Conservation (phyloP, 805 yeast genomes). For the Nakazawaea pomicola region DNA sequence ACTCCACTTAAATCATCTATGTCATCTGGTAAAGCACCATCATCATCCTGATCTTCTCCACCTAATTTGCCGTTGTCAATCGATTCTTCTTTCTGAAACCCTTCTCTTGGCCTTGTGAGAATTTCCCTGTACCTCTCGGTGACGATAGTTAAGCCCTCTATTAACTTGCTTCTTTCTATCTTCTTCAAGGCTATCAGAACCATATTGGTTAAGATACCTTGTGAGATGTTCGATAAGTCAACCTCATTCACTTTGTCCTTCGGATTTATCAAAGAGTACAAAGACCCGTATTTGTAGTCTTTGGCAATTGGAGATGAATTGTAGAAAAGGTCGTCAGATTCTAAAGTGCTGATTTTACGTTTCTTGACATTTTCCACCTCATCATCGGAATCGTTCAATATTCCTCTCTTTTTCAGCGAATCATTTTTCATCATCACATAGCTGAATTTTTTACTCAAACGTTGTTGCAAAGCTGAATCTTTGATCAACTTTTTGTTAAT, state of each 20-base stretch:
- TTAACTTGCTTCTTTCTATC: constrained; percentile 46
- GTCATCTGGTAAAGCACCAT: constrained; percentile 20
- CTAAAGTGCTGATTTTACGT: constrained; percentile 20
- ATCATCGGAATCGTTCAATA: constrained; percentile 33
- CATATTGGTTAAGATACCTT: constrained; percentile 56
- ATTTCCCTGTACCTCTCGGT: constrained; percentile 57
- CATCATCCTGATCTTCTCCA: constrained; percentile 23
- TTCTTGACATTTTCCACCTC: constrained; percentile 34
- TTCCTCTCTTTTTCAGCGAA: constrained; percentile 24
- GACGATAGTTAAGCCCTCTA: constrained; percentile 65
- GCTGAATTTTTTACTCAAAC: constrained; percentile 29
- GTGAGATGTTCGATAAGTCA: constrained; percentile 67
- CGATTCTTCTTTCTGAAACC: constrained; percentile 19
- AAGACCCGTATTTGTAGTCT: constrained; percentile 47
- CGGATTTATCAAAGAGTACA: constrained; percentile 64
- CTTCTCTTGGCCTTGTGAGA: constrained; percentile 21
- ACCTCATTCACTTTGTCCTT: constrained; percentile 54
- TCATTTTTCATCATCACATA: constrained; percentile 24
- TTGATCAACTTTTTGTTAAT: constrained; percentile 28
- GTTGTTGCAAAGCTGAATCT: constrained; percentile 23
- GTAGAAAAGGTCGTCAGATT: constrained; percentile 18
- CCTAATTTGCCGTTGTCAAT: constrained; percentile 15
- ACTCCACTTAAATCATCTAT: constrained; percentile 26
- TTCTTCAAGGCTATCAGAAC: constrained; percentile 61
- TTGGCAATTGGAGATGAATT: constrained; percentile 29